Conservation (phyloP, 2,329 filamentous ascomycete genomes). For the Pseudocercospora cruenta region DNA sequence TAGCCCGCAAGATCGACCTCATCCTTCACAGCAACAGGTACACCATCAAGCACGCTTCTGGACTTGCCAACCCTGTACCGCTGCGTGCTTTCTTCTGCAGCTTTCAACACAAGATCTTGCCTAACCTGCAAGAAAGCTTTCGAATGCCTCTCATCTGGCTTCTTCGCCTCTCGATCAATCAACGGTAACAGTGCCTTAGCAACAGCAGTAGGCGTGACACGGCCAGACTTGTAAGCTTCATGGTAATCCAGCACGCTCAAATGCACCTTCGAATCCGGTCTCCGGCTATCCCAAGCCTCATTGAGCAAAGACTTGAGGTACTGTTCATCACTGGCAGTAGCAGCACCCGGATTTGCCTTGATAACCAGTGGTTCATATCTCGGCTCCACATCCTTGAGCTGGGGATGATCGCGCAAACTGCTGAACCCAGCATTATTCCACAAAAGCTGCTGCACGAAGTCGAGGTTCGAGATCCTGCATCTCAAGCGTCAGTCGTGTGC, state of each 20-base stretch:
- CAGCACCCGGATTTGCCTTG: conserved; percentile 42
- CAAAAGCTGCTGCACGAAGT: conserved; percentile 62
- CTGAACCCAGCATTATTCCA: conserved; percentile 74
- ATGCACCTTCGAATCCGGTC: conserved; percentile 31
- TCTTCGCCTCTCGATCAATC: conserved; percentile 62
- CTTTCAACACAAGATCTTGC: conserved; percentile 64
- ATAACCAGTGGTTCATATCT: conserved; percentile 63
- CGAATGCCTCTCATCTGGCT: conserved; percentile 62
- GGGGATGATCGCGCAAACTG: conserved; percentile 58
- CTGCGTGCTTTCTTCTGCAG: conserved; percentile 72
- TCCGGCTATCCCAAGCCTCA: conserved; percentile 29
- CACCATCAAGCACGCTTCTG: conserved; percentile 74
- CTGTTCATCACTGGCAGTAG: conserved; percentile 15
- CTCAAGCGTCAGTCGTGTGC: conserved; percentile 2
- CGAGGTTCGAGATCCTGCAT: conserved; percentile 62
- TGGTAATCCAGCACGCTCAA: conserved; percentile 75
- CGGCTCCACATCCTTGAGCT: conserved; percentile 59
- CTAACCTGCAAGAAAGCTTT: conserved; percentile 73
- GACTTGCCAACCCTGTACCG: conserved; percentile 70
- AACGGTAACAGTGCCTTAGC: conserved; percentile 71
- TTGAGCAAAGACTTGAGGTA: conserved; percentile 12
- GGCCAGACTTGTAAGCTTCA: conserved; percentile 70
- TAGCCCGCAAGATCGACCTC: conserved; percentile 75
- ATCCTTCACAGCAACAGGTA: conserved; percentile 84
- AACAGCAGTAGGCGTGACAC: conserved; percentile 72